These are phyloP conservation scores for Kernera saxatilis DNA, from an alignment of 345 rosid genomes.

Conservation along the genomic window DNA sequence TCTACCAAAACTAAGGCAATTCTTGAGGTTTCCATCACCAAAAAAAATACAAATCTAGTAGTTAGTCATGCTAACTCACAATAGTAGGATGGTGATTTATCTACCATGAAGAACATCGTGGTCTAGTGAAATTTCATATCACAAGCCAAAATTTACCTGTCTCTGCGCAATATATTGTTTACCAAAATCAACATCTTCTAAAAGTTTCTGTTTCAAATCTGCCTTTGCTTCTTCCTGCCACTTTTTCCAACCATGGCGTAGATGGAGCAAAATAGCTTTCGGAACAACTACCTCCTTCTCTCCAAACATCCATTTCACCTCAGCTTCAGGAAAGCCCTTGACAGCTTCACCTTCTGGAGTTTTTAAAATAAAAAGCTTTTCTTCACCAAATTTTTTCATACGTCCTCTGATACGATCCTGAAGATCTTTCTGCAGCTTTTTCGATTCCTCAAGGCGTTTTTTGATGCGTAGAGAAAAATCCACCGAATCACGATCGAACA, in stretches of 20 bases:
- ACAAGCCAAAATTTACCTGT: conserved; percentile 51
- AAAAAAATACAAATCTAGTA: background rate
- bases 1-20: conserved; percentile 7
- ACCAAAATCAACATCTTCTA: conserved; percentile 79
- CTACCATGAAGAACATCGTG: background rate
- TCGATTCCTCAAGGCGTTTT: conserved; percentile 64
- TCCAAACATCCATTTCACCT: conserved; percentile 94
- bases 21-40: conserved; percentile 5
- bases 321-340: conserved; percentile 85
- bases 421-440: conserved; percentile 62
- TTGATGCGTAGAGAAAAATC: conserved; percentile 59
- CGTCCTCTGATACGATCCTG: conserved; percentile 60
- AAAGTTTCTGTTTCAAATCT: conserved; percentile 58
- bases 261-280: conserved; percentile 63
- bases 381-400: conserved; percentile 71
- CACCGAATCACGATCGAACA: conserved; percentile 47
- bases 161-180: conserved; percentile 62
- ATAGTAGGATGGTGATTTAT: background rate
- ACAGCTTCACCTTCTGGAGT: conserved; percentile 71
- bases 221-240: conserved; percentile 93
- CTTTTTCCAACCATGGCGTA: conserved; percentile 90
- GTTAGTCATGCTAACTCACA: conserved; percentile 1
- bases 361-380: conserved; percentile 57
- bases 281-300: conserved; percentile 83
- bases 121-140: background rate